These are phyloP conservation scores for Globisporangium cystogenes DNA, from an alignment of 352 stramenopile species.

Conservation along the genomic window DNA sequence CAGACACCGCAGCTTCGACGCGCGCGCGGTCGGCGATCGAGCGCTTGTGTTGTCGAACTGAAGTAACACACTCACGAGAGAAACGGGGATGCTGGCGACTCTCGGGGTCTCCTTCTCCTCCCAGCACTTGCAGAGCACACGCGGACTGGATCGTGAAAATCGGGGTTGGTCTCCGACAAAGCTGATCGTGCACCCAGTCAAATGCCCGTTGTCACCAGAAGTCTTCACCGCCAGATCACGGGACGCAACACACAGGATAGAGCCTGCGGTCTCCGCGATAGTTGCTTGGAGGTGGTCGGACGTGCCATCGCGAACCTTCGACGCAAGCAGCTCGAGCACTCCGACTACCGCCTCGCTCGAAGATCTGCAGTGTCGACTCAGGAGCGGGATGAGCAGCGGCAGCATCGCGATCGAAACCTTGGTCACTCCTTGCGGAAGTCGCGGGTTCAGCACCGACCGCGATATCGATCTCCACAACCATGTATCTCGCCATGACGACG, in stretches of 20 bases:
- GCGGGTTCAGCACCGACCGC: slow-evolving; percentile 26
- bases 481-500: slow-evolving; percentile 35
- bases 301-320: slow-evolving; percentile 23
- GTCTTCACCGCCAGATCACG: neutral
- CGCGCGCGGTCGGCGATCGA: slow-evolving; percentile 14
- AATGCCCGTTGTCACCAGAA: neutral
- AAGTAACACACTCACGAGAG: slow-evolving; percentile 20
- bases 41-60: neutral
- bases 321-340: slow-evolving; percentile 33
- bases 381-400: slow-evolving; percentile 36
- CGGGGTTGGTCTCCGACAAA: neutral
- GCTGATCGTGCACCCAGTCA: neutral
- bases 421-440: slow-evolving; percentile 15
- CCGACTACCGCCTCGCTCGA: slow-evolving; percentile 30
- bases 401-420: slow-evolving; percentile 30
- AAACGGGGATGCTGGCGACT: slow-evolving; percentile 17
- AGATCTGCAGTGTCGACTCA: slow-evolving; percentile 24
- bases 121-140: slow-evolving; percentile 8
- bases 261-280: slow-evolving; percentile 26
- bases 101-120: neutral
- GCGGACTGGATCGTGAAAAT: neutral
- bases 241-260: slow-evolving; percentile 29
- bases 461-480: slow-evolving; percentile 33
- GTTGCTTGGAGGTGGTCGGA: slow-evolving; percentile 19
- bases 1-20: slow-evolving; percentile 20